These are phyloP conservation scores for Zoysia matrella DNA, from an alignment of 202 grass and related monocot genomes.

Conservation along the genomic window DNA sequence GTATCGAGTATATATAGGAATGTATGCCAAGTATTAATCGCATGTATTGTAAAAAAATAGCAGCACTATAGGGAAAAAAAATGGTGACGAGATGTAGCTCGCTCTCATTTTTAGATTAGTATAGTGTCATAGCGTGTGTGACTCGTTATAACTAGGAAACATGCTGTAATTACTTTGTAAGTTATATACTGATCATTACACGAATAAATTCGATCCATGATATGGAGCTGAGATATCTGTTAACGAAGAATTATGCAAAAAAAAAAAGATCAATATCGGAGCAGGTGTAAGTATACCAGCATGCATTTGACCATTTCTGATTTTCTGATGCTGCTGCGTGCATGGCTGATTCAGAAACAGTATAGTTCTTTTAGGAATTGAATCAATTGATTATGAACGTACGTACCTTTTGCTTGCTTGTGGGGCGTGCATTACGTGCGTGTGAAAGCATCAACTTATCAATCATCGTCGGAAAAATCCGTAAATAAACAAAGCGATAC, in stretches of 20 bases:
- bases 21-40: not conserved
- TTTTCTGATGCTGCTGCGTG: not conserved
- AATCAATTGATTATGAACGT: not conserved
- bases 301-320: not conserved
- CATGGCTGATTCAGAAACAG: not conserved
- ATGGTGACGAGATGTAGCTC: not conserved
- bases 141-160: no score
- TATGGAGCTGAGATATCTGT: no score
- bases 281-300: not conserved
- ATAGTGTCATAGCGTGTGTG: no score
- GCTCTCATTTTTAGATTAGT: no score
- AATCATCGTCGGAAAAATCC: not conserved
- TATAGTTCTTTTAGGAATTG: not conserved
- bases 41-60: slow-evolving; percentile 10
- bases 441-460: slow-evolving; percentile 28
- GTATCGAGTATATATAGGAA: not conserved
- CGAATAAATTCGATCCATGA: no score
- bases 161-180: no score
- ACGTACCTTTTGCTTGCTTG: slow-evolving; percentile 31
- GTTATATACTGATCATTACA: no score
- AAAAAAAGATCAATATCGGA: not conserved
- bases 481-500: not conserved
- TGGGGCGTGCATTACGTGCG: slow-evolving; percentile 11
- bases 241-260: not conserved
- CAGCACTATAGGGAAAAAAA: not conserved